Evolutionary conservation across 768 basidiomycete species (phyloP), one percentile per base, ranked within the genome.

Genomic region (Naganishia antarctica): DNA sequence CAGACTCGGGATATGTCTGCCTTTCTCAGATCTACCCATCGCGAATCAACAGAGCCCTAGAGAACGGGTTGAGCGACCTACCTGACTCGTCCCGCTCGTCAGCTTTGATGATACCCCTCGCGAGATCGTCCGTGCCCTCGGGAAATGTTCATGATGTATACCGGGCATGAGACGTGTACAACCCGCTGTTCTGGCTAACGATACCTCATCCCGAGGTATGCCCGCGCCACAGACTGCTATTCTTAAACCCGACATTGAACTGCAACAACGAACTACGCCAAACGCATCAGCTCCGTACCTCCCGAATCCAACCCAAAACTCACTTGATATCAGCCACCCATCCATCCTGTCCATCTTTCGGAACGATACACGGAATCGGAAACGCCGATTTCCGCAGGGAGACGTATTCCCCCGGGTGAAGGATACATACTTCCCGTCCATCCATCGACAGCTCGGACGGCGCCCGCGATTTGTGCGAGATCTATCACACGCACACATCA

Each of bases 391-490:
- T 87, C 64, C 86, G 84, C 23, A 97, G 87, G 5, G 84, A 84
- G 31, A 96, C 88, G 6, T 86, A 87, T 79, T 96, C 90, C 9
- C 89, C 88, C 7, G 91, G 88, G 67, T 85, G 83, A 13, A 97
- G 83, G 15, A 87, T 81, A 68, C 89, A 87, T 3, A 90, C 89
- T 37, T 85, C 86, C 60, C 90, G 86, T 23, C 93, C 93, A 74
- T 97, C 93, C 86, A 97, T 90, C 1, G 90, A 92, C 32, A 96
- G 84, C 34, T 90, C 90, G 0, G 88, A 90, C 15, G 90, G 85
- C 15, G 91, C 86, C 67, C 93, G 84, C 71, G 88, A 89, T 61
- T 85, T 84, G 65, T 88, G 85, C 44, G 89, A 88, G 70, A 96
- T 88, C 91, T 94, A 70, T 26, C n/a, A n/a, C n/a, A n/a, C n/a